Evolutionary conservation across 805 yeast species (phyloP).

Genomic region (Pichia deserticola): DNA sequence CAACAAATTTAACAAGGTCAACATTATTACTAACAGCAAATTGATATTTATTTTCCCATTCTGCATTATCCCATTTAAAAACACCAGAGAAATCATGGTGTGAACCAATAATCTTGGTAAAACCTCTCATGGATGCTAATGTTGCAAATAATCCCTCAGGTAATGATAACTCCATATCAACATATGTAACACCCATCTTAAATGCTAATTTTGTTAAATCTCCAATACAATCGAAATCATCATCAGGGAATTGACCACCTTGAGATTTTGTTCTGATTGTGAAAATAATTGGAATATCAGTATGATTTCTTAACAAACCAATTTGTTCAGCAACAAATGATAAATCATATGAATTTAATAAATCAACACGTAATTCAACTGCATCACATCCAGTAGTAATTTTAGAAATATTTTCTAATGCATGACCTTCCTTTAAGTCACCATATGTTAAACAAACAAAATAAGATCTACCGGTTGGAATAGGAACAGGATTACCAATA

Average conservation of each 20-base stretch:
- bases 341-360: constrained; percentile 41
- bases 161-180: constrained; percentile 72
- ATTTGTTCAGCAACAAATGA: constrained; percentile 68
- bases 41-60: constrained; percentile 68
- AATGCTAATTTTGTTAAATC: constrained; percentile 54
- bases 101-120: constrained; percentile 73
- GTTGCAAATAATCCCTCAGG: constrained; percentile 49
- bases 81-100: constrained; percentile 67
- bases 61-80: constrained; percentile 57
- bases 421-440: constrained; percentile 42
- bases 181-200: constrained; percentile 70
- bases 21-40: constrained; percentile 58
- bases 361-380: constrained; percentile 77
- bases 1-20: constrained; percentile 79
- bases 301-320: constrained; percentile 55
- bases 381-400: constrained; percentile 69
- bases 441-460: constrained; percentile 68
- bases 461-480: constrained; percentile 48
- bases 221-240: constrained; percentile 39
- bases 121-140: constrained; percentile 45
- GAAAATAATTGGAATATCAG: constrained; percentile 69
- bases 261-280: constrained; percentile 72
- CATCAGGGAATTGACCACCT: constrained; percentile 76
- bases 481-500: constrained; percentile 42
- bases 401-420: constrained; percentile 34